Conservation (phyloP, 2,329 filamentous ascomycete species). For the Talaromyces sp. region DNA sequence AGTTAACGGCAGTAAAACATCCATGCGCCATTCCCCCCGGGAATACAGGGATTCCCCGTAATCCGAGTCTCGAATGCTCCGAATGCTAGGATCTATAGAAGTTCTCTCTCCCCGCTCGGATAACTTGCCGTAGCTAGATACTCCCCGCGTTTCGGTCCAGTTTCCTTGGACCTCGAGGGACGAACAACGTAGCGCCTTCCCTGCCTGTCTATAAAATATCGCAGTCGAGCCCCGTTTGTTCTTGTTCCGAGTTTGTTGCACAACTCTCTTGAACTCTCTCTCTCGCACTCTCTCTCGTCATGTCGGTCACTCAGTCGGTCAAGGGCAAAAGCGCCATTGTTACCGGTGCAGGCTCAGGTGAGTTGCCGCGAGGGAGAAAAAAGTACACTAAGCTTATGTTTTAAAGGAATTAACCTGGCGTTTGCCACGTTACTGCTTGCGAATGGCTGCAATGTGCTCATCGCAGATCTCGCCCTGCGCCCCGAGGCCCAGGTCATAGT, state of each 20-base stretch:
- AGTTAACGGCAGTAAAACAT: background rate
- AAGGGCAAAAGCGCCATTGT: conserved; percentile 48
- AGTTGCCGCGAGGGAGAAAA: conserved; percentile 6
- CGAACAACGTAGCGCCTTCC: background rate
- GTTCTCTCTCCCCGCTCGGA: conserved; percentile 1
- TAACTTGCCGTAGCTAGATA: conserved; percentile 2
- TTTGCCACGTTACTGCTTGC: conserved; percentile 40
- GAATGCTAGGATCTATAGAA: background rate
- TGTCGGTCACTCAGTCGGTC: conserved; percentile 35
- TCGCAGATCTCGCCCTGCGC: conserved; percentile 41
- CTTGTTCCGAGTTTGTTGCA: background rate
- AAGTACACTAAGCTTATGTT: background rate
- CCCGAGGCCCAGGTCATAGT: conserved; percentile 40
- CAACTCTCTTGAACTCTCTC: background rate
- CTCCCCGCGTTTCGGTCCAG: background rate
- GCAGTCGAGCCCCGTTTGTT: background rate
- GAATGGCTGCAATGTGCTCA: conserved; percentile 42
- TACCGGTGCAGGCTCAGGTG: conserved; percentile 52
- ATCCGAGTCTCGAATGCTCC: background rate
- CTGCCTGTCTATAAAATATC: background rate
- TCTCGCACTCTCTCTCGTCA: background rate
- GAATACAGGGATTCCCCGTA: background rate
- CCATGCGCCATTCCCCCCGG: background rate
- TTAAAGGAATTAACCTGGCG: conserved; percentile 40
- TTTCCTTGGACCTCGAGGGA: background rate